These are phyloP conservation scores for Aspergillus novoparasiticus DNA, from an alignment of 2,329 filamentous ascomycete species.

Conservation along the genomic window DNA sequence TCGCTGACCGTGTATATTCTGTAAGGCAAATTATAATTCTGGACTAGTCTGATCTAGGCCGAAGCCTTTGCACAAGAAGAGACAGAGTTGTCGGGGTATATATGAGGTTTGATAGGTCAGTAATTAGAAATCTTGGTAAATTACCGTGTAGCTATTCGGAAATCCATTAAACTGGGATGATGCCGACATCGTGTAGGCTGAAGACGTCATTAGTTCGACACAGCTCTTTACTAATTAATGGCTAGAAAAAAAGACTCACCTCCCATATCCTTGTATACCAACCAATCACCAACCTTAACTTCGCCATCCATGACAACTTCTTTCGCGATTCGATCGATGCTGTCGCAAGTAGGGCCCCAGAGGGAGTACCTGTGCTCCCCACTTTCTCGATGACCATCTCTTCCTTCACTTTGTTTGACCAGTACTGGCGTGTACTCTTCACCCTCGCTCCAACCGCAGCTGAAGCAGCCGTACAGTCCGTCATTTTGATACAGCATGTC, in stretches of 20 bases:
- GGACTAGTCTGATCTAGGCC: no score
- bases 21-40: no score
- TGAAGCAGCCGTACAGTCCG: slow-evolving; percentile 26
- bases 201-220: background rate
- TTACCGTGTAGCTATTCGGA: slow-evolving; percentile 10
- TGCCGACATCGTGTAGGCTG: slow-evolving; percentile 23
- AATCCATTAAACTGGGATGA: slow-evolving; percentile 32
- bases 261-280: slow-evolving; percentile 32
- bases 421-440: slow-evolving; percentile 13
- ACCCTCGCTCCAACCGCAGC: slow-evolving; percentile 19
- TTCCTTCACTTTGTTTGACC: background rate
- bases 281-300: slow-evolving; percentile 29
- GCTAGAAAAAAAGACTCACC: slow-evolving; percentile 17
- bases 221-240: no score
- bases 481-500: slow-evolving; percentile 35
- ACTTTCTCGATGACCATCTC: background rate
- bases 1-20: no score
- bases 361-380: slow-evolving; percentile 24
- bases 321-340: slow-evolving; percentile 26
- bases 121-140: slow-evolving; percentile 11
- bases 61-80: no score
- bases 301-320: slow-evolving; percentile 18
- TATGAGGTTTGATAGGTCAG: no score
- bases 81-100: no score
- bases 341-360: slow-evolving; percentile 34